Base-by-base conservation (phyloP, 2,329 filamentous ascomycete species). In the Calonectria fujianensis region DNA sequence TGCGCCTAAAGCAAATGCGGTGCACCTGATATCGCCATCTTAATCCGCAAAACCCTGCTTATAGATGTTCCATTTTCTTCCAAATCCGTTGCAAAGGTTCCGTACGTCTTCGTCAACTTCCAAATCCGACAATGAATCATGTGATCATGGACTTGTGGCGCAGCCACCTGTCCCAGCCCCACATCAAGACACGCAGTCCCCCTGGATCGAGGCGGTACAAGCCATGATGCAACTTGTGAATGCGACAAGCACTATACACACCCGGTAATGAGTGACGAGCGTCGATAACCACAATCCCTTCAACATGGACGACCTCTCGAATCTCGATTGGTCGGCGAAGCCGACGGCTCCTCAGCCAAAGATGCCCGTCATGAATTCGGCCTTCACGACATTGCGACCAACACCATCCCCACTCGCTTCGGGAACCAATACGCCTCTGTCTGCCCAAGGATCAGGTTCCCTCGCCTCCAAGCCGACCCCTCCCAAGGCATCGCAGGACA, bases 251-350 rank as follows among this genome's bases (percentile, higher is more conserved):
- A 68, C 77, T 70, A 76, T 71, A 69, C 75, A 74, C 69, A 69
- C 51, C 41, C 67, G 78, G 75, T 72, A 74, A 83, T 82, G 82
- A 79, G 72, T 77, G 74, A 80, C 72, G 73, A 77, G 72, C 74
- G 69, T n/a, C 75, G 70, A 77, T 79, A 79, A 74, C 72, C 70
- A 71, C 77, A 59, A 70, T 77, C 59, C 37, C 37, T 74, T 74
- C 72, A 86, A 81, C 72, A 93, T 93, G 91, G 90, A 93, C 79
- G 91, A 93, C 84, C 89, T 93, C 64, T 88, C 89, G 63, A 88
- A 90, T 77, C 86, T 93, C 79, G 90, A 90, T 84, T 93, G 91
- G 91, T 90, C 89, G 66, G 82, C 84, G 75, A 88, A 89, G 82
- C 79, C 85, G 54, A 75, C 78, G 27, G 79, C 77, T 61, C 76